Evolutionary conservation across 2,329 filamentous ascomycete species (phyloP).

Genomic region (Elsinoe necatrix): DNA sequence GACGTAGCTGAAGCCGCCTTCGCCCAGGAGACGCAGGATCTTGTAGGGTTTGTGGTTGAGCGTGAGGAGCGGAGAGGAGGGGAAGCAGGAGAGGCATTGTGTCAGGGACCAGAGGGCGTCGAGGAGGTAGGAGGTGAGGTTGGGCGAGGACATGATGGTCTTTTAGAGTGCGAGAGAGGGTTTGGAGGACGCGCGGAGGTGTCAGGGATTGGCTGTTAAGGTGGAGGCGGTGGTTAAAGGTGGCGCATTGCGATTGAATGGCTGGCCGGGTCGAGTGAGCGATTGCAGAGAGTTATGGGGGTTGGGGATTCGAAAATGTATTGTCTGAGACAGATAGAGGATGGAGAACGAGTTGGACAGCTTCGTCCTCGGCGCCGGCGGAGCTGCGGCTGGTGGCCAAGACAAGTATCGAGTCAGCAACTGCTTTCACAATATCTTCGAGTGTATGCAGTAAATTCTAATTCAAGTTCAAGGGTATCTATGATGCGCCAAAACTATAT

Average conservation of each 20-base stretch:
- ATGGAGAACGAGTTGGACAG: not conserved
- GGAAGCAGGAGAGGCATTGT: conserved; percentile 95
- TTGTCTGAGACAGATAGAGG: not conserved
- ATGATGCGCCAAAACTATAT: not conserved
- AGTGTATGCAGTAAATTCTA: no score
- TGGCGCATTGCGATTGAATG: conserved; percentile 1
- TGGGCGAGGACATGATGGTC: conserved; percentile 16
- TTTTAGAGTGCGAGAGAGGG: not conserved
- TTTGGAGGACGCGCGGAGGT: not conserved
- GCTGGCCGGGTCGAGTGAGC: not conserved
- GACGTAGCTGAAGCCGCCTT: conserved; percentile 98
- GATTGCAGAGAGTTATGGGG: not conserved
- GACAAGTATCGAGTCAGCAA: conserved; percentile 5
- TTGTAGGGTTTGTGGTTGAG: conserved; percentile 95
- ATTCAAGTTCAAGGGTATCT: not conserved
- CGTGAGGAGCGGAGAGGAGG: conserved; percentile 84
- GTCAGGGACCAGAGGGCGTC: conserved; percentile 87
- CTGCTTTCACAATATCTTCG: no score
- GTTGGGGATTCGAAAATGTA: not conserved
- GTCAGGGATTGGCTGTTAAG: not conserved
- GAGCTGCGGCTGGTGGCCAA: conserved; percentile 12
- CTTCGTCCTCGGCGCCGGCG: conserved; percentile 8
- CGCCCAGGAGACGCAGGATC: conserved; percentile 84
- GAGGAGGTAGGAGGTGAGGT: conserved; percentile 55
- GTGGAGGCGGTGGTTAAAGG: not conserved